Evolutionary conservation across 1,284 basidiomycete species (phyloP), one percentile per base, ranked within the genome.

Genomic region (Apiotrichum gracile): DNA sequence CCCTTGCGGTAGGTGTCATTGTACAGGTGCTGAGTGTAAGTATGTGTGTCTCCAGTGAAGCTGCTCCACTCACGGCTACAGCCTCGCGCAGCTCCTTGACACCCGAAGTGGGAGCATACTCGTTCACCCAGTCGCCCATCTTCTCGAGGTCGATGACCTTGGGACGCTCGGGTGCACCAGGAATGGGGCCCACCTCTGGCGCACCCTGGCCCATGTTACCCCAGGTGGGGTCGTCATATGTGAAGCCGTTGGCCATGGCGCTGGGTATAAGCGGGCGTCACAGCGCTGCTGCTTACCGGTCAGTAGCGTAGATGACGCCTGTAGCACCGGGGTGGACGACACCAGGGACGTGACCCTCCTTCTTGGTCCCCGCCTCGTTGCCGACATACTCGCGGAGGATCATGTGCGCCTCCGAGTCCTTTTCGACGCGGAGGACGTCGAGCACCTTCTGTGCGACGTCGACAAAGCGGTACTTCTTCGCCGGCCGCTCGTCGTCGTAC

Each of bases 81-180:
- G 64, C 65, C 54, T 64, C 52, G 5, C 57, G 65, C 14, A 77
- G 63, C 57, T 62, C 86, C 79, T 87, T 91, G 43, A 92, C 85
- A 48, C 92, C 92, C 1, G 90, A 89, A 2, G 91, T 94, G 0
- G 93, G 91, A 1, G 89, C 92, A 66, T 96, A 96, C 74, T 94
- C 90, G 65, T 92, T 80, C 37, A 88, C 86, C 68, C 89, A 87
- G 22, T 82, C 67, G 22, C 70, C 73, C 25, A 85, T 83, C 46
- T 86, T 67, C 29, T 79, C 74, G 52, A 94, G 80, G 45, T 77
- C 73, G 50, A 79, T 74, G 6, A 78, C 77, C 5, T 79, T 79
- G 1, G 86, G 85, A 35, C 89, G 83, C 22, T 80, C 73, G 0
- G 83, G 81, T 2, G 85, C 87, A 46, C 83, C 82, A 2, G 88